phyloP scores from a whole-genome alignment of 1,284 basidiomycete genomes.

The Sphagnurus paluster region DNA sequence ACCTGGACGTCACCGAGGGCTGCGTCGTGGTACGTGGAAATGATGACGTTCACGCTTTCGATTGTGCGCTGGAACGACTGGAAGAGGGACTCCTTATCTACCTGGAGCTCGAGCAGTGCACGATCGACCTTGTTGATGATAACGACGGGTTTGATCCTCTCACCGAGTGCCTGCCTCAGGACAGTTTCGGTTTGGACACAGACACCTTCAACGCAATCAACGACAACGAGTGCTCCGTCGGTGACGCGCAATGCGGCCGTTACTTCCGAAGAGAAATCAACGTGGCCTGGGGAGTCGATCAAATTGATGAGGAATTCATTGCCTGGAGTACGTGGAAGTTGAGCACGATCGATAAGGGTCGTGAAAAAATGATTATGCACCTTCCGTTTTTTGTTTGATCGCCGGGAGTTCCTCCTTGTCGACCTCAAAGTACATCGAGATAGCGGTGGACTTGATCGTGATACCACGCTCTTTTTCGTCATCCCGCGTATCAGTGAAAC shows the following conservation, averaged over 20 bases:
- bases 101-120: constrained; percentile 97
- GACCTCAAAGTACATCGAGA: constrained; percentile 99
- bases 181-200: constrained; percentile 99
- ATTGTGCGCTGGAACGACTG: constrained; percentile 98
- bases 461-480: constrained; percentile 99
- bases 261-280: constrained; percentile 99
- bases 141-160: constrained; percentile 99
- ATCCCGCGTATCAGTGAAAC: constrained; percentile 96
- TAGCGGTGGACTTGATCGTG: constrained; percentile 99
- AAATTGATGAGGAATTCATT: constrained; percentile 99
- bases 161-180: constrained; percentile 93
- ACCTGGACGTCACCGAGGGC: constrained; percentile 98
- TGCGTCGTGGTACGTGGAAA: constrained; percentile 95
- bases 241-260: constrained; percentile 99
- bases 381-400: constrained; percentile 94
- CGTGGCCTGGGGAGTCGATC: constrained; percentile 99
- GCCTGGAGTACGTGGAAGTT: constrained; percentile 47
- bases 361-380: constrained; percentile 39
- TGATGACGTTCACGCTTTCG: constrained; percentile 98
- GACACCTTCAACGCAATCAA: constrained; percentile 99
- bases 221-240: constrained; percentile 97
- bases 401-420: constrained; percentile 83
- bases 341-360: constrained; percentile 9
- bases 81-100: constrained; percentile 96
- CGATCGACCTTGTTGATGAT: constrained; percentile 99